A percentile compares a stretch with the other conserved stretches of the same genome.
Evolutionary conservation across 495 filamentous ascomycete species (phyloP).

Genomic region (Annulohypoxylon maeteangense): DNA sequence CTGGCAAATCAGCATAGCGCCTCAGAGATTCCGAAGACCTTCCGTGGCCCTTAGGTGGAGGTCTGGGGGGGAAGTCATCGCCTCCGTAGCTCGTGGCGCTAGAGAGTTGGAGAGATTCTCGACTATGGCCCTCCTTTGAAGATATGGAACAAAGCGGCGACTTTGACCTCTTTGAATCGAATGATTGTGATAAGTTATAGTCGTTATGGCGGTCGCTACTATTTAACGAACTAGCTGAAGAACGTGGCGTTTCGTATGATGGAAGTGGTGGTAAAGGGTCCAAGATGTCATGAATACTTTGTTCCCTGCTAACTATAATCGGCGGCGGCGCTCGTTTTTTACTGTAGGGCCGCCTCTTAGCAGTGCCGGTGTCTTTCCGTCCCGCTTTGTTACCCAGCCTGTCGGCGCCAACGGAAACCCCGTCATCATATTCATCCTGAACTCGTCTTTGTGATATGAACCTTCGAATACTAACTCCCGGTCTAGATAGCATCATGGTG

Average conservation of each 20-base stretch:
- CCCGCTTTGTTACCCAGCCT: constrained; percentile 33
- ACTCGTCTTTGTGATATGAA: constrained; percentile 53
- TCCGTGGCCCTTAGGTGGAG: constrained; percentile 23
- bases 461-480: constrained; percentile 57
- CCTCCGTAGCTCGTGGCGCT: constrained; percentile 33
- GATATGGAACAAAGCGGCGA: constrained; percentile 46
- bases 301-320: constrained; percentile 53
- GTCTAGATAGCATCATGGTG: constrained; percentile 56
- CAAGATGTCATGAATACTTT: constrained; percentile 54
- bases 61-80: constrained; percentile 35
- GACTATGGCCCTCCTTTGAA: constrained; percentile 41
- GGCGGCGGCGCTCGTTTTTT: constrained; percentile 46
- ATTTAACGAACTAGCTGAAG: constrained; percentile 61
- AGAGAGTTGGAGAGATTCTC: constrained; percentile 42
- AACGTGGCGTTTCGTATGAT: constrained; percentile 53
- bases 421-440: constrained; percentile 48
- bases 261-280: constrained; percentile 55
- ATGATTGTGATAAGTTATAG: constrained; percentile 30
- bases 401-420: constrained; percentile 47
- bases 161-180: constrained; percentile 42
- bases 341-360: constrained; percentile 43
- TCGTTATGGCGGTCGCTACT: constrained; percentile 52
- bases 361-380: constrained; percentile 46
- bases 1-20: constrained; percentile 21
- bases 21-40: constrained; percentile 28